A percentile compares a stretch with the other conserved stretches of the same genome.
phyloP scores from a whole-genome alignment of 2,329 filamentous ascomycete genomes.

The Trichoderma simmonsii region DNA sequence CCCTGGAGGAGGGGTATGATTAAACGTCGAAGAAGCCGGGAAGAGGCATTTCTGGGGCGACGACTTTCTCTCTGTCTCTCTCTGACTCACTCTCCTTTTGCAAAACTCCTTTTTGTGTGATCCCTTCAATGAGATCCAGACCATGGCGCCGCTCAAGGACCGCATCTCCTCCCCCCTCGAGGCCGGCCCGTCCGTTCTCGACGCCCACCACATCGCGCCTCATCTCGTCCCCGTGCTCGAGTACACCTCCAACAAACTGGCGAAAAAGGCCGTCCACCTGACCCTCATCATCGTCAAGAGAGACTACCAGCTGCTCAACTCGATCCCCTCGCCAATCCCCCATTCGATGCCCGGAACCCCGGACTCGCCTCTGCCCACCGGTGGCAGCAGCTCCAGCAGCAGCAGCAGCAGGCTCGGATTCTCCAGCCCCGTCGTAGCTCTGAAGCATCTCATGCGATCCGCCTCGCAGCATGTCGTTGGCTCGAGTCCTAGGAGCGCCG shows the following conservation, averaged over 20 bases:
- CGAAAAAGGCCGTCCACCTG: slow-evolving; percentile 53
- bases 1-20: not conserved
- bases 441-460: slow-evolving; percentile 33
- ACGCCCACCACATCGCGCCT: slow-evolving; percentile 56
- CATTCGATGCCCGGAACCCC: slow-evolving; percentile 29
- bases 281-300: slow-evolving; percentile 56
- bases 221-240: slow-evolving; percentile 54
- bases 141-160: slow-evolving; percentile 42
- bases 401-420: slow-evolving; percentile 33
- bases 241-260: slow-evolving; percentile 54
- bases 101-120: not conserved
- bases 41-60: slow-evolving; percentile 3
- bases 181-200: slow-evolving; percentile 58
- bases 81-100: not conserved
- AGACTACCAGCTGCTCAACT: slow-evolving; percentile 52
- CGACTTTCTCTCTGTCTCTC: not conserved
- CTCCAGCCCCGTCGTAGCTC: slow-evolving; percentile 31
- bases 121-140: not conserved
- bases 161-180: slow-evolving; percentile 62
- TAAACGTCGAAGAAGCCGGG: not conserved
- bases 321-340: slow-evolving; percentile 23
- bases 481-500: slow-evolving; percentile 25
- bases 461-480: slow-evolving; percentile 24
- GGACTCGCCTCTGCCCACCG: slow-evolving; percentile 23
- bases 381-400: slow-evolving; percentile 20